Base-by-base conservation (phyloP, 768 basidiomycete species). In the Mycena indigotica region DNA sequence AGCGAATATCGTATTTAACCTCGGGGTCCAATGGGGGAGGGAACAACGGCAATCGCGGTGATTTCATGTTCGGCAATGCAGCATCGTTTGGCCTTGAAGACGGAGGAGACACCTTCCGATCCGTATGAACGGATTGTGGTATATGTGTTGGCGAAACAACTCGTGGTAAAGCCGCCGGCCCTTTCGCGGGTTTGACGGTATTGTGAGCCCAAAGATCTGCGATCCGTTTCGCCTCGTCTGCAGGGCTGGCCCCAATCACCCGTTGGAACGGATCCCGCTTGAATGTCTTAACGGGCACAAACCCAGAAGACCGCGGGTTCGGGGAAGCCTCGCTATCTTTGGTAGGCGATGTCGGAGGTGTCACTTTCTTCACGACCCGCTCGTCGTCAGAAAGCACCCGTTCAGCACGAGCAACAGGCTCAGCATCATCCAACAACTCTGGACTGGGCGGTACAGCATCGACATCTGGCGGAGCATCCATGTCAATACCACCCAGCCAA, bases 261-360 rank as follows among this genome's bases (percentile, higher is more conserved):
- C 69, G 66, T 25, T 66, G 70, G 29, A 74, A 66, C 0, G 75
- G 70, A 39, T 77, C 76, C 48, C 74, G 72, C 52, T 80, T 82
- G 49, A 83, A 75, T 0, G 82, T 82, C 4, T 80, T 77, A 13
- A 90, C 81, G 0, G 88, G 84, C 19, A 89, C 77, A 64, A 91
- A 91, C 1, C 88, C 89, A 50, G 88, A 89, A 2, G 88, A 91
- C 2, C 88, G 84, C 25, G 88, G 87, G 67, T 90, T 86, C 0
- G 88, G 87, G 0, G 75, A 69, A 25, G 75, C 66, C 8, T 76
- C 70, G 26, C 73, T 72, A 39, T 69, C 62, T 41, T 68, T 30
- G 24, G 28, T 28, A 4, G 68, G 48, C 46, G 57, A 50, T 12
- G 57, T 48, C 13, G 44, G 24, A 41, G 52, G 54, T 13, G 55